Base-by-base conservation (phyloP, 2,329 filamentous ascomycete genomes). In the Cercospora beticola region DNA sequence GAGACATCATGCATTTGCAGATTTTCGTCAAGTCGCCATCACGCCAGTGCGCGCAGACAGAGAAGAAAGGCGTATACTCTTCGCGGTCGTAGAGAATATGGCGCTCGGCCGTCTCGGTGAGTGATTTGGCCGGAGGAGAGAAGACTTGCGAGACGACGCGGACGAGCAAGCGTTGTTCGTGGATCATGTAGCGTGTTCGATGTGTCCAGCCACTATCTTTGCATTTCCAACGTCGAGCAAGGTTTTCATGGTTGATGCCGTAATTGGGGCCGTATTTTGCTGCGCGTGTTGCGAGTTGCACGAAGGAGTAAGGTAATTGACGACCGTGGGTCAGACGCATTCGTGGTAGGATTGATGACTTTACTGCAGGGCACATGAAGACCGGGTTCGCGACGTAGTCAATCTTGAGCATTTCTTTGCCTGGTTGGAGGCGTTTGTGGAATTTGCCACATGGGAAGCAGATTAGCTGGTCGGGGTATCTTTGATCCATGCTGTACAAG, bases 51-150 rank as follows among this genome's bases (percentile, higher is more conserved):
- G 86, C 82, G 72, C 87, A 90, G 0, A 84, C 85, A 10, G 85
- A 87, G 77, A 89, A 89, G 75, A 86, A 89, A 0, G 87, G 87
- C 64, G 81, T 84, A 77, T 88, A 89, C 73, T 89, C 87, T 62
- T 87, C 84, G 67, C 85, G 83, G 31, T 83, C 86, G 77, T 86
- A 89, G 1, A 89, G 81, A 2, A 89, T 80, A 65, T 87, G 79
- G 1, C 87, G 84, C 71, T 85, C 81, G 4, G 81, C 82, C 4
- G 84, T 84, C 5, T 82, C 79, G 0, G 86, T 85, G 28, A 88
- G 80, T n/a, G 68, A 68, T 18, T 68, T 66, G 2, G 80, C 83
- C 0, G 84, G 81, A 0, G 81, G 78, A 1, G 87, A 86, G 69
- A 86, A 88, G 21, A 79, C 78, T 67, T 83, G 83, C 63, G 85